Evolutionary conservation across 306 rosid species (phyloP).

Genomic region (Cajanus cajan): DNA sequence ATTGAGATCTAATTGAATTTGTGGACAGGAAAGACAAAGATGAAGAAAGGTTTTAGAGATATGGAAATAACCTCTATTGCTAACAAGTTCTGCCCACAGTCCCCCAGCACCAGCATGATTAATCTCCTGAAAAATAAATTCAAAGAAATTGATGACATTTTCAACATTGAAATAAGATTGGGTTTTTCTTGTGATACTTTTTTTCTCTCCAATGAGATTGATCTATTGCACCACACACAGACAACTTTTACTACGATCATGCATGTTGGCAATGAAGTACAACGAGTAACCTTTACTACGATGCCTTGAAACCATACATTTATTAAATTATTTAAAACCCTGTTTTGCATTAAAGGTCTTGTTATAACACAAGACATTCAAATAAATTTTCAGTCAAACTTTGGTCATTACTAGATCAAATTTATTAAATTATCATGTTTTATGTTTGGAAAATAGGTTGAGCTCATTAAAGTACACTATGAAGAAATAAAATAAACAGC

Average conservation of each 20-base stretch:
- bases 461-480: background rate
- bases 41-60: background rate
- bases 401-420: background rate
- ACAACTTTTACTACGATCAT: no score
- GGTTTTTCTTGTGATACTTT: background rate
- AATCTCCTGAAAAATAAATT: slow-evolving; percentile 25
- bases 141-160: background rate
- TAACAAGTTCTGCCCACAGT: slow-evolving; percentile 45
- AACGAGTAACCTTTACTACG: background rate
- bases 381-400: background rate
- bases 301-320: background rate
- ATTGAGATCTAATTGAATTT: background rate
- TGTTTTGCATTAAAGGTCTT: background rate
- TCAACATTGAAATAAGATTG: background rate
- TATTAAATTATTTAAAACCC: background rate
- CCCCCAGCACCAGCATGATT: slow-evolving; percentile 47
- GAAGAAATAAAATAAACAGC: background rate
- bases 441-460: background rate
- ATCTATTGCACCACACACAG: background rate
- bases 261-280: background rate
- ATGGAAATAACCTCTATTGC: slow-evolving; percentile 34
- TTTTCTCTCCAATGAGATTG: background rate
- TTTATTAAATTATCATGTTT: background rate
- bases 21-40: background rate
- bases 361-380: background rate